Conservation (phyloP, 2,329 filamentous ascomycete genomes). For the Macrophomina tecta region DNA sequence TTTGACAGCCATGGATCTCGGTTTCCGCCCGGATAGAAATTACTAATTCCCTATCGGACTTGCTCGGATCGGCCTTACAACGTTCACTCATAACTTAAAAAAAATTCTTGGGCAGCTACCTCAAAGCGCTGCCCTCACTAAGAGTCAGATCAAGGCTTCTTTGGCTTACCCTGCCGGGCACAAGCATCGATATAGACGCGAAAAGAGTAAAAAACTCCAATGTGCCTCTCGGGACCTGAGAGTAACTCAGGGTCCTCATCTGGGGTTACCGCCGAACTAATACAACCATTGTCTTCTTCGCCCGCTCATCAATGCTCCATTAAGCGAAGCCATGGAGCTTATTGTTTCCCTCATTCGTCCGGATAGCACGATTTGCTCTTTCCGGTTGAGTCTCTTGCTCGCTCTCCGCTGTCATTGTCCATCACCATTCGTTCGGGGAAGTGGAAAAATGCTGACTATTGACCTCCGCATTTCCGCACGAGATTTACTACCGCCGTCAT, state of each 20-base stretch:
- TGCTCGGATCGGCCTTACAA: constrained; percentile 1
- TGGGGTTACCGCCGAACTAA: background rate
- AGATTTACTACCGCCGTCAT: background rate
- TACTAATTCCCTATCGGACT: background rate
- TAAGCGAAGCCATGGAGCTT: background rate
- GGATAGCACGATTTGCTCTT: background rate
- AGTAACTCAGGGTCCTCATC: background rate
- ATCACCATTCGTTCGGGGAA: background rate
- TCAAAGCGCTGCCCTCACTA: background rate
- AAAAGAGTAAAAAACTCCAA: background rate
- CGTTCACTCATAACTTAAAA: background rate
- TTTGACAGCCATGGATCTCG: background rate
- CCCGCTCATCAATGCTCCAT: background rate
- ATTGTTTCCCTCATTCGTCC: background rate
- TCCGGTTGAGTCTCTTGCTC: background rate
- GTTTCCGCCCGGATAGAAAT: background rate
- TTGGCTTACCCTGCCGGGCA: background rate
- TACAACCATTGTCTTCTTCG: background rate
- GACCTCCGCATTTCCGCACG: background rate
- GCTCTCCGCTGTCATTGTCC: background rate
- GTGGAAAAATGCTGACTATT: background rate
- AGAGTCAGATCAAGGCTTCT: background rate
- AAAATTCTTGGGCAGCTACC: background rate
- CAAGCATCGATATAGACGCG: background rate
- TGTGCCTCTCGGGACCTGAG: background rate